Evolutionary conservation across 2,329 filamentous ascomycete species (phyloP).

Genomic region (Colletotrichum endophyticum): DNA sequence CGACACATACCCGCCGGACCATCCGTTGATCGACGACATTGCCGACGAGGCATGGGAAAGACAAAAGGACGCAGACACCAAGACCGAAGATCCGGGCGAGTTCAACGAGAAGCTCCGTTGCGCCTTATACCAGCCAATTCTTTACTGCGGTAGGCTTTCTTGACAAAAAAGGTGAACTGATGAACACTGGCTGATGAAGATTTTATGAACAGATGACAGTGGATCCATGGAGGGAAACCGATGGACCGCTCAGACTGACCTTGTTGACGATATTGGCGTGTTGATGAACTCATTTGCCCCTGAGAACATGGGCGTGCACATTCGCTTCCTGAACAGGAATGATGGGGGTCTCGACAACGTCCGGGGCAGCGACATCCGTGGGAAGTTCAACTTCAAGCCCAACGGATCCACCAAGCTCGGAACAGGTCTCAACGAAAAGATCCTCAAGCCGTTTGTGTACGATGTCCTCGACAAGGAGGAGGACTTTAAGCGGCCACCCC

Average conservation of each 20-base stretch:
- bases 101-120: background rate
- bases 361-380: background rate
- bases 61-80: background rate
- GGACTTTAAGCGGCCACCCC: background rate
- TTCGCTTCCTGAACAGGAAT: background rate
- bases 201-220: background rate
- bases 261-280: background rate
- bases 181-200: background rate
- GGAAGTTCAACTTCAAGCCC: background rate
- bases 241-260: background rate
- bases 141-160: background rate
- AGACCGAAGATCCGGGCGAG: background rate
- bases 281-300: background rate
- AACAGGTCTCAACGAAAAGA: background rate
- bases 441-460: background rate
- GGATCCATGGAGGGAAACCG: background rate
- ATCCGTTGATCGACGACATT: background rate
- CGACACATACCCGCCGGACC: background rate
- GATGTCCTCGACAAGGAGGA: background rate
- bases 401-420: background rate
- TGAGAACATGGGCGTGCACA: background rate
- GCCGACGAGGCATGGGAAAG: background rate
- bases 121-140: background rate
- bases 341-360: background rate
- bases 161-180: rapidly evolving